Evolutionary conservation across 352 stramenopile species (phyloP), one percentile per base, ranked within the genome.

Genomic region (Pythium coloratum): DNA sequence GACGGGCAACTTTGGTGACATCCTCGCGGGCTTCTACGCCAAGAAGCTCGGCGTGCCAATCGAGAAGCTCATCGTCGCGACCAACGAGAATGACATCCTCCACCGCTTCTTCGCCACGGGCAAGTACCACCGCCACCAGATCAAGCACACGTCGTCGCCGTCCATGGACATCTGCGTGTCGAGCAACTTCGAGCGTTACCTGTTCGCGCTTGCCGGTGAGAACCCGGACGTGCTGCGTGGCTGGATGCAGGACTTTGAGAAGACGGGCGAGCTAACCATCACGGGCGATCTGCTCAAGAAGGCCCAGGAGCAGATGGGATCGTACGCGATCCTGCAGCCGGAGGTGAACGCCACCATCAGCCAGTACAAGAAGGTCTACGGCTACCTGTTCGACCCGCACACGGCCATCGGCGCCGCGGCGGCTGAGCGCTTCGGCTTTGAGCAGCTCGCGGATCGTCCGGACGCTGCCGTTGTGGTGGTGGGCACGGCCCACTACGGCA

Each of bases 161-260:
- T 98, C 91, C 2, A 99, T 99, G 97, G 97, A 99, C 76, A 99
- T 99, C 70, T 99, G 96, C 71, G 96, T 99, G 6, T 99, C 93
- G 47, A 98, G 92, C 69, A 99, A 99, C 85, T 99, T 99, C 80
- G 97, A 99, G 78, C 85, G 97, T 28, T 99, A 98, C 80, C 81
- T 99, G 2, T 99, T 98, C 71, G 91, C 97, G 66, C 80, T 99
- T 28, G 83, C 85, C 24, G 96, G 94, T n/a, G 95, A 99, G 67
- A 90, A 99, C 74, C 60, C 94, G 12, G 75, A 75, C n/a, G 82
- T 93, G 32, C 72, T 99, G 56, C 78, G 85, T 26, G 77, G 83
- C 24, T 98, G 96, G 95, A 99, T 99, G 95, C 77, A 90, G 42
- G 79, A 69, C 18, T 99, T 99, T 74, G 97, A 99, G 81, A 75